Conservation (phyloP, 345 rosid genomes). For the Sisymbrium irio region DNA sequence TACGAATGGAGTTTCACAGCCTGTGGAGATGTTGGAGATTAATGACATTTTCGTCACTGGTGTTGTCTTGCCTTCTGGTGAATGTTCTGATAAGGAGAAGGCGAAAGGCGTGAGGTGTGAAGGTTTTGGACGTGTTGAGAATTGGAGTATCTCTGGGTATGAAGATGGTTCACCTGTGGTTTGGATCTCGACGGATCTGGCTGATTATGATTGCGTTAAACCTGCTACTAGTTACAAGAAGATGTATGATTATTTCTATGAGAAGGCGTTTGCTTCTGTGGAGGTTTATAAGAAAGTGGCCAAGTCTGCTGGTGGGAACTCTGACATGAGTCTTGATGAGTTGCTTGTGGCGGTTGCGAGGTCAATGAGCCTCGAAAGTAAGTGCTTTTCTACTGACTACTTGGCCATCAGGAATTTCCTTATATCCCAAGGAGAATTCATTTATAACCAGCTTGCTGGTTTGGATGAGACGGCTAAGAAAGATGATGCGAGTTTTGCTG, state of each 20-base stretch:
- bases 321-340: constrained; percentile 60
- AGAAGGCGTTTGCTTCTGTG: constrained; percentile 55
- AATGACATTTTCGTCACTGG: constrained; percentile 54
- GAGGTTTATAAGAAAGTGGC: constrained; percentile 66
- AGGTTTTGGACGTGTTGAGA: constrained; percentile 51
- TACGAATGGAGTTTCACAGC: constrained; percentile 37
- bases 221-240: constrained; percentile 55
- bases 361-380: constrained; percentile 46
- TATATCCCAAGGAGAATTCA: constrained; percentile 68
- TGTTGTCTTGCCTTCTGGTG: constrained; percentile 48
- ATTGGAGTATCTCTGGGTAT: constrained; percentile 67
- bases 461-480: constrained; percentile 57
- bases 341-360: constrained; percentile 60
- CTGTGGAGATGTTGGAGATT: constrained; percentile 61
- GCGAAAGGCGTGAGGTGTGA: constrained; percentile 47
- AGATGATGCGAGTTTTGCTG: constrained; percentile 40
- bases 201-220: constrained; percentile 57
- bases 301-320: constrained; percentile 50
- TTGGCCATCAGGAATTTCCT: constrained; percentile 50
- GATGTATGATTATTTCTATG: constrained; percentile 46
- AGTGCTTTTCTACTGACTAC: constrained; percentile 40
- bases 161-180: constrained; percentile 62
- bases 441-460: constrained; percentile 59
- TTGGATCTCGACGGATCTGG: constrained; percentile 63
- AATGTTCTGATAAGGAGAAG: constrained; percentile 40